A percentile compares a stretch with the other conserved stretches of the same genome.
These are phyloP conservation scores for Russula sp. DNA, from an alignment of 768 basidiomycete genomes.

Conservation along the genomic window DNA sequence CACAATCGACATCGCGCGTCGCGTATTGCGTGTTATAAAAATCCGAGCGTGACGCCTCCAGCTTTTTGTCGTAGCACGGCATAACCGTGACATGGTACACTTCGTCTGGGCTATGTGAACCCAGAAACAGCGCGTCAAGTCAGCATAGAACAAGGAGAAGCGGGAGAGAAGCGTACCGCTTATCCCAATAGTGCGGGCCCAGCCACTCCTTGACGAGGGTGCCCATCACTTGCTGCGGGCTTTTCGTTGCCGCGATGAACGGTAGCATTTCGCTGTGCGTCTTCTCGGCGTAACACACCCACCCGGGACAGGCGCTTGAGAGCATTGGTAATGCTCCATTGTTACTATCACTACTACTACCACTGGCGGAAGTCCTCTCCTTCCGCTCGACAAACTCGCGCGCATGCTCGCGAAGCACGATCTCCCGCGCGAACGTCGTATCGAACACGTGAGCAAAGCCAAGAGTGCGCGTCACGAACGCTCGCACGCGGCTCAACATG, in stretches of 20 bases:
- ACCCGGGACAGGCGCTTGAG: constrained; percentile 94
- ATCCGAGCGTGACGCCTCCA: constrained; percentile 92
- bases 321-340: constrained; percentile 70
- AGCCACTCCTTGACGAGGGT: constrained; percentile 89
- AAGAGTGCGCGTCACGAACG: constrained; percentile 58
- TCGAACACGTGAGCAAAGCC: constrained; percentile 85
- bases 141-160: neutral
- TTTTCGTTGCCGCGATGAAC: constrained; percentile 81
- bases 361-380: constrained; percentile 23
- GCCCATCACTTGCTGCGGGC: constrained; percentile 93
- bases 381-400: constrained; percentile 67
- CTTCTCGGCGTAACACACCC: constrained; percentile 99
- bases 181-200: constrained; percentile 48
- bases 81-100: constrained; percentile 97
- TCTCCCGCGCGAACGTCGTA: constrained; percentile 88
- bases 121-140: neutral
- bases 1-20: constrained; percentile 93
- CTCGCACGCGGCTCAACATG: constrained; percentile 62
- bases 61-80: constrained; percentile 99
- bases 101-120: constrained; percentile 56
- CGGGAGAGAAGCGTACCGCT: constrained; percentile 44
- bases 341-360: constrained; percentile 19
- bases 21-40: constrained; percentile 79
- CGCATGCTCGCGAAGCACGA: constrained; percentile 75
- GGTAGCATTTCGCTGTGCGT: constrained; percentile 91